Evolutionary conservation across 371 early-diverging fungal genomes (phyloP).

Genomic region (Mucor mucedo): DNA sequence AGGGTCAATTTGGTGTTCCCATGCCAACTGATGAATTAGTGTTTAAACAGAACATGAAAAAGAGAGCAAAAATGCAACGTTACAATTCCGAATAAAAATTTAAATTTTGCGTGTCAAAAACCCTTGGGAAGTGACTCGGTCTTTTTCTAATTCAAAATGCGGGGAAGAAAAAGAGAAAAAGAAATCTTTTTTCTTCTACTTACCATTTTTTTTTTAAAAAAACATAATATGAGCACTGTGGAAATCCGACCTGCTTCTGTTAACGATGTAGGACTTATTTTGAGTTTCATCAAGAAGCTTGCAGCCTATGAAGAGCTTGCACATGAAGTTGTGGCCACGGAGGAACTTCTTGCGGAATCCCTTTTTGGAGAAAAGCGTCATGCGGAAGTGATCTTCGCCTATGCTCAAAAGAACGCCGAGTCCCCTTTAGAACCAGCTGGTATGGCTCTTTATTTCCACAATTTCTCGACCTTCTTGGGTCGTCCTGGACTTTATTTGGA

Average conservation of each 20-base stretch:
- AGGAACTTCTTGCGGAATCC: conserved; percentile 60
- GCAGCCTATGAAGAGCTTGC: conserved; percentile 80
- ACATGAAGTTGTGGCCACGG: conserved; percentile 75
- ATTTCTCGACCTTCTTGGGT: conserved; percentile 80
- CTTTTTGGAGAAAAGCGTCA: conserved; percentile 69
- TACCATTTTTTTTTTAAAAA: not conserved
- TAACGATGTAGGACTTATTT: conserved; percentile 68
- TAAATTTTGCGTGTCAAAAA: not conserved
- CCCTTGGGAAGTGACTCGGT: not conserved
- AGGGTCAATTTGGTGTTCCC: conserved; percentile 15
- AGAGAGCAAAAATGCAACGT: conserved; percentile 20
- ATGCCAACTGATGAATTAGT: not conserved
- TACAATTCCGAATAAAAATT: not conserved
- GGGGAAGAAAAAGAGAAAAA: not conserved
- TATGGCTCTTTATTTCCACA: conserved; percentile 83
- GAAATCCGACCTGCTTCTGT: conserved; percentile 63
- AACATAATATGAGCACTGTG: conserved; percentile 19
- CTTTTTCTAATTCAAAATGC: not conserved
- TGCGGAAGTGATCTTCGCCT: conserved; percentile 73
- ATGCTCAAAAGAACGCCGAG: conserved; percentile 41
- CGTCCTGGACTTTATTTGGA: conserved; percentile 84
- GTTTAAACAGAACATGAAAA: conserved; percentile 10
- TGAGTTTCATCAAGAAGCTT: conserved; percentile 72
- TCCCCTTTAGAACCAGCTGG: conserved; percentile 62
- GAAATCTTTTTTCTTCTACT: not conserved